Base-by-base conservation (phyloP, 148 eudicot species). In the Rhododendron ovatum region DNA sequence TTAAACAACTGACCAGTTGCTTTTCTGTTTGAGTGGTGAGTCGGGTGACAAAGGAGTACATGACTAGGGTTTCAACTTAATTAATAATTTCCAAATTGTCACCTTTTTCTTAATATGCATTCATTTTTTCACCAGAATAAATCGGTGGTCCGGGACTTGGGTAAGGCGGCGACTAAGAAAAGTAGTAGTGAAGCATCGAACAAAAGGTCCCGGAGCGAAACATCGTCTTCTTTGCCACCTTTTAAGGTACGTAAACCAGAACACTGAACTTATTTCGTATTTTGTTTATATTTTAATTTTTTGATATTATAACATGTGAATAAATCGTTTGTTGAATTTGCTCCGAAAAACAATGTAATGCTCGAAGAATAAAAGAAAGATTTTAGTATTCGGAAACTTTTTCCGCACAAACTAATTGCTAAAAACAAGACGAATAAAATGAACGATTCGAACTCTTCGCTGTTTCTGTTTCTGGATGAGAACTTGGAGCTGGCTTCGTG, bases 151-250 rank as follows among this genome's bases (percentile, higher is more conserved):
- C 89, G 92, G 43, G 92, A 92, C 9, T 73, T 89, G 24, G 80
- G 83, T 50, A 78, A 92, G 81, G 87, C 85, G 61, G 61, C 17
- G 82, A 69, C 24, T 28, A 93, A 94, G 91, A 94, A 93, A 88
- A 93, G 85, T 82, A 90, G 80, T 82, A 43, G 86, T 28, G 97
- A 93, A 82, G 63, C 90, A 77, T 92, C 95, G 47, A 92, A 77
- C 59, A 95, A 97, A 84, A 91, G 99, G 85, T 74, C 93, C 1
- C 86, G 99, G 84, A 93, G 59, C 59, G 98, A 95, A 80, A 88
- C 93, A 65, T 83, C 98, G 41, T 88, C 99, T 55, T 89, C 96
- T 79, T 87, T 98, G 90, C 98, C 99, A 87, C 94, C 99, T 87
- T 94, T 94, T 87, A 98, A 98, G 98, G 99, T 95, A 88, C 80